phyloP scores from a whole-genome alignment of 495 filamentous ascomycete genomes.

The Podospora australis region DNA sequence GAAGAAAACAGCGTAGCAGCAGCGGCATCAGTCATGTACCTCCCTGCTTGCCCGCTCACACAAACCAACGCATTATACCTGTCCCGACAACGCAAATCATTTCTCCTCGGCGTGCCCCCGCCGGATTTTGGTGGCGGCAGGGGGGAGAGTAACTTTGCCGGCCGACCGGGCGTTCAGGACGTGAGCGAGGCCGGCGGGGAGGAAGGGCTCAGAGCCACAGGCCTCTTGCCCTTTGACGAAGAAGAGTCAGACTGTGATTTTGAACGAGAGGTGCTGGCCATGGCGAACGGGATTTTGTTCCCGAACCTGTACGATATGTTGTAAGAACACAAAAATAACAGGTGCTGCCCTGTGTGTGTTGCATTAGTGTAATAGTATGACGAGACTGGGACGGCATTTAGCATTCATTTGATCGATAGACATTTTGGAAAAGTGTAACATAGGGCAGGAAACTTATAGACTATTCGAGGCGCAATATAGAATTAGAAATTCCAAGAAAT shows the following conservation, averaged over 20 bases:
- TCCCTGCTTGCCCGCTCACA: conserved; percentile 77
- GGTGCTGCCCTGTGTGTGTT: conserved; percentile 4
- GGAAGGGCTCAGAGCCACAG: conserved; percentile 43
- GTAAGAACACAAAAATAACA: conserved; percentile 1
- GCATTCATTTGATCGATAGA: too few relatives aligned
- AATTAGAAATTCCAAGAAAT: too few relatives aligned
- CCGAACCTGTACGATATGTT: conserved; percentile 36
- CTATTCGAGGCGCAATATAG: too few relatives aligned
- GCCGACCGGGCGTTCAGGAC: conserved; percentile 45
- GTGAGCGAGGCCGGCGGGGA: conserved; percentile 38
- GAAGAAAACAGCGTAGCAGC: background rate
- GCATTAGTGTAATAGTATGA: too few relatives aligned
- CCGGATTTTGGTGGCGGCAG: conserved; percentile 61
- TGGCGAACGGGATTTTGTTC: conserved; percentile 42
- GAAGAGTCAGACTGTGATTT: conserved; percentile 17
- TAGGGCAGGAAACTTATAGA: too few relatives aligned
- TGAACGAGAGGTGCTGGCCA: conserved; percentile 27
- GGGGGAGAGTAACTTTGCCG: conserved; percentile 48
- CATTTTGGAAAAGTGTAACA: too few relatives aligned
- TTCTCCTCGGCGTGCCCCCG: conserved; percentile 52
- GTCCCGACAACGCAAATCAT: conserved; percentile 61
- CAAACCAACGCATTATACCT: conserved; percentile 70
- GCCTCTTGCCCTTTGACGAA: conserved; percentile 38
- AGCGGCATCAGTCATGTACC: conserved; percentile 60
- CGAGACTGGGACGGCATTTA: too few relatives aligned